phyloP scores from a whole-genome alignment of 2,329 filamentous ascomycete species.

The Nigrograna mackinnonii region DNA sequence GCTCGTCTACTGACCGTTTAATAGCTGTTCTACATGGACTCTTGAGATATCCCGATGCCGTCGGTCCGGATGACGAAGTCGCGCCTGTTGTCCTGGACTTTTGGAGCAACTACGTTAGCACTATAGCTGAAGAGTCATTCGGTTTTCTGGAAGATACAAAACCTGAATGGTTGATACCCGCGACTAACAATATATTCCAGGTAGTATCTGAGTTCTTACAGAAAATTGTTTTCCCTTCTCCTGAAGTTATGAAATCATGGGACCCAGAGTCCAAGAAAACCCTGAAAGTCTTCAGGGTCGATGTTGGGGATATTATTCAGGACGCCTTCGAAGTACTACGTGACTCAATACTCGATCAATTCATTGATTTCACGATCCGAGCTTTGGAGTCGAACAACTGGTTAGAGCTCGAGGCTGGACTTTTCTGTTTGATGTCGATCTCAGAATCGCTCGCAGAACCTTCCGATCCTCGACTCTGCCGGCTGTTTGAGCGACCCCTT shows the following conservation, averaged over 20 bases:
- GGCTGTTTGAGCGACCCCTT: conserved; percentile 66
- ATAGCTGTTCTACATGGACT: conserved; percentile 64
- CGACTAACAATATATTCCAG: conserved; percentile 63
- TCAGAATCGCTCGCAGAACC: conserved; percentile 67
- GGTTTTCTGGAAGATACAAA: conserved; percentile 37
- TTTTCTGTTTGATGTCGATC: conserved; percentile 68
- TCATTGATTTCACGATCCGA: conserved; percentile 48
- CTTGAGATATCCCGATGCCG: conserved; percentile 66
- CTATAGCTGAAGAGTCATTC: conserved; percentile 59
- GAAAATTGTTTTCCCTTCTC: conserved; percentile 70
- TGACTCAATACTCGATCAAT: conserved; percentile 48
- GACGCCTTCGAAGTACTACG: conserved; percentile 66
- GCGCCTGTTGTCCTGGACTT: conserved; percentile 78
- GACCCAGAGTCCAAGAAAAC: conserved; percentile 68
- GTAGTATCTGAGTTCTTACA: conserved; percentile 69
- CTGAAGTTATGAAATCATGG: conserved; percentile 65
- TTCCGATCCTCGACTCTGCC: conserved; percentile 60
- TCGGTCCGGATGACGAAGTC: conserved; percentile 73
- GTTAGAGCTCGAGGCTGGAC: conserved; percentile 54
- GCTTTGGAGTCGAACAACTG: conserved; percentile 48
- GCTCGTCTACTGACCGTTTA: conserved; percentile 11
- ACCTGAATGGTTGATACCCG: conserved; percentile 60
- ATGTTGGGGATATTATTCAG: conserved; percentile 78
- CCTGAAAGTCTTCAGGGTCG: conserved; percentile 74
- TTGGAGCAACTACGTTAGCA: conserved; percentile 77